Base-by-base conservation (phyloP, 2,329 filamentous ascomycete species). In the Diaporthe caulivora region DNA sequence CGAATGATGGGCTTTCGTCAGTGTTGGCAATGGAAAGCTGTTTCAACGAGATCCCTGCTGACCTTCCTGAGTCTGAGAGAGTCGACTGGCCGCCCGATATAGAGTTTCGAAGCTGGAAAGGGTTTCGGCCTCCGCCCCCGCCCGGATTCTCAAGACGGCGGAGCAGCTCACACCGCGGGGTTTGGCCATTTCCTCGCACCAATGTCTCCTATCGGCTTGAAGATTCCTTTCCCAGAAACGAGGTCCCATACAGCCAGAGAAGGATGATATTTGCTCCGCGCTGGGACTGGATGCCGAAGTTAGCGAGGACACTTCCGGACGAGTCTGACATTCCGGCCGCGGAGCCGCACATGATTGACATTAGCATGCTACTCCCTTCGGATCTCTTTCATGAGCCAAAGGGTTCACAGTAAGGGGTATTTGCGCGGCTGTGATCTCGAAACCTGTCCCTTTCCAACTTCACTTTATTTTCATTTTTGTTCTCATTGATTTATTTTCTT, bases 21-120 rank as follows among this genome's bases (percentile, higher is more conserved):
- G 71, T 72, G 1, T 31, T 72, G 17, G 71, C 71, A 24, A 68
- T 51, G 60, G 42, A 72, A 13, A 58, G 29, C 18, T 72, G 71
- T 31, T 72, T 72, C 42, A 68, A 72, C 24, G 71, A 68, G 53
- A 49, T 69, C 18, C 40, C 62, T 21, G 18, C 40, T 17, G 51
- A 58, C 51, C 15, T 31, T 8, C n/a, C 51, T 21, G 51, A 60
- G 6, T 34, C 26, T 18, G 62, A 69, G 31, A 29, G 24, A 17
- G 40, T 57, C 10, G 71, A 69, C 53, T 72, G 71, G 62, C 71
- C 62, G 7, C 62, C 71, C 4, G 54, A 49, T 29, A 24, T 18
- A 34, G 51, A 68, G 51, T 72, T 58, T 42, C 34, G 18, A 7
- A 58, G 26, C 62, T 71, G 67, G 72, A 57, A 31, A 49, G 37